phyloP scores from a whole-genome alignment of 2,329 filamentous ascomycete species.

The Xylariaceae sp. region DNA sequence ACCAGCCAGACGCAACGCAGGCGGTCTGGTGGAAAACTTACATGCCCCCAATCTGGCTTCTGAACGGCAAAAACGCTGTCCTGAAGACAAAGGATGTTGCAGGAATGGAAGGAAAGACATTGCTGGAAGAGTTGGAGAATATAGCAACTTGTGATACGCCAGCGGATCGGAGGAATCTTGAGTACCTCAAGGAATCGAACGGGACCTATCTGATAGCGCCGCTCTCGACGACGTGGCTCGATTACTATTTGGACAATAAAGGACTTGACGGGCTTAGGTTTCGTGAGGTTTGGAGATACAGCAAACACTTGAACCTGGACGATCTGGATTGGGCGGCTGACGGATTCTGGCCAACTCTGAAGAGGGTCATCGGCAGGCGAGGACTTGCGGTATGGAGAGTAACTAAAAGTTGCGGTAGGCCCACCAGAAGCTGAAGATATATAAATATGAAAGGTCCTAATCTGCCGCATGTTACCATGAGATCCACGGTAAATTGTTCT shows the following conservation, averaged over 20 bases:
- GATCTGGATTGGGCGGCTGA: constrained; percentile 80
- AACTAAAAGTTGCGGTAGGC: constrained; percentile 59
- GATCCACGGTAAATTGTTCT: background rate
- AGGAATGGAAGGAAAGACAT: constrained; percentile 64
- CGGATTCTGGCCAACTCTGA: constrained; percentile 71
- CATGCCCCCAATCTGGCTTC: constrained; percentile 77
- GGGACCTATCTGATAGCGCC: constrained; percentile 75
- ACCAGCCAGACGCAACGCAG: constrained; percentile 67
- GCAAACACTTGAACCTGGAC: constrained; percentile 73
- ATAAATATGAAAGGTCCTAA: constrained; percentile 6
- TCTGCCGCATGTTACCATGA: background rate
- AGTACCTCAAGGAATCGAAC: constrained; percentile 63
- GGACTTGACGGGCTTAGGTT: constrained; percentile 63
- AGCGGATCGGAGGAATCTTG: constrained; percentile 55
- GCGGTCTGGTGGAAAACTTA: constrained; percentile 88
- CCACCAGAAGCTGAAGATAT: constrained; percentile 11
- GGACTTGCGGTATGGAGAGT: constrained; percentile 66
- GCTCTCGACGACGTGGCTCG: constrained; percentile 70
- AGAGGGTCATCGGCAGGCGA: constrained; percentile 65
- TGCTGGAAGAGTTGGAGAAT: constrained; percentile 61
- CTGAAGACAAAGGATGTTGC: constrained; percentile 74
- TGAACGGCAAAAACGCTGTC: constrained; percentile 74
- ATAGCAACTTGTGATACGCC: constrained; percentile 66
- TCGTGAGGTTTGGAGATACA: constrained; percentile 70
- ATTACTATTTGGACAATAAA: constrained; percentile 63